Conservation (phyloP, 106 monocot genomes). For the Posidonia australis region DNA sequence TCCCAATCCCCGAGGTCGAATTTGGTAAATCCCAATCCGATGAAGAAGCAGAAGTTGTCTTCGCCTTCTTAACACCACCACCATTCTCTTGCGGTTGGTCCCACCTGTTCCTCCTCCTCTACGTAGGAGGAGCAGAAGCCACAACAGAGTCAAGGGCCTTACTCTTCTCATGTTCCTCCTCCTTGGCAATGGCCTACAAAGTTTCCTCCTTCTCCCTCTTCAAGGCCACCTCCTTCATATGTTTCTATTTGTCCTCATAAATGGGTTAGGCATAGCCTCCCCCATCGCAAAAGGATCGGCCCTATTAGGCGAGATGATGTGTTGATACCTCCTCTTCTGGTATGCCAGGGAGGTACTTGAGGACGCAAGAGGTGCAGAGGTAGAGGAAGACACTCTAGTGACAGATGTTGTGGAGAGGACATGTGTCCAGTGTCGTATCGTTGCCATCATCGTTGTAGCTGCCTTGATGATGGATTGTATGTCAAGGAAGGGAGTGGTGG, state of each 20-base stretch:
- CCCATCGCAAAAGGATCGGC: slow-evolving; percentile 74
- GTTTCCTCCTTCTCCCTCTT: slow-evolving; percentile 70
- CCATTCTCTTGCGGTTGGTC: slow-evolving; percentile 84
- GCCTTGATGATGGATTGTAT: no score
- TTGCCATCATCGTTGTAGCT: no score
- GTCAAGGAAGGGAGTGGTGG: no score
- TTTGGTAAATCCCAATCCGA: slow-evolving; percentile 92
- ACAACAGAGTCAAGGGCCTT: slow-evolving; percentile 14
- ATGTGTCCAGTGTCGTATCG: no score
- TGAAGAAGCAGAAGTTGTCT: slow-evolving; percentile 21
- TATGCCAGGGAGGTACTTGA: no score
- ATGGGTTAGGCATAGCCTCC: slow-evolving; percentile 69
- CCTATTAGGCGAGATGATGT: slow-evolving; percentile 71
- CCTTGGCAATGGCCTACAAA: slow-evolving; percentile 67
- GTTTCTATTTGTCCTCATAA: slow-evolving; percentile 64
- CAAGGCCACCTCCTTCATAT: slow-evolving; percentile 83
- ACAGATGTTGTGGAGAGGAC: no score
- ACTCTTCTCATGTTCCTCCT: slow-evolving; percentile 70
- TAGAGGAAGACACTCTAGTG: no score
- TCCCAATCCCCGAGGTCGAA: slow-evolving; percentile 66
- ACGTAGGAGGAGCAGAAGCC: slow-evolving; percentile 2
- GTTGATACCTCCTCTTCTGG: slow-evolving; percentile 44
- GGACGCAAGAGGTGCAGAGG: no score
- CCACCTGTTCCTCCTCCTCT: slow-evolving; percentile 95
- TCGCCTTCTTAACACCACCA: slow-evolving; percentile 38